These are phyloP conservation scores for Phyllosticta paracitricarpa DNA, from an alignment of 2,329 filamentous ascomycete species.

Conservation along the genomic window DNA sequence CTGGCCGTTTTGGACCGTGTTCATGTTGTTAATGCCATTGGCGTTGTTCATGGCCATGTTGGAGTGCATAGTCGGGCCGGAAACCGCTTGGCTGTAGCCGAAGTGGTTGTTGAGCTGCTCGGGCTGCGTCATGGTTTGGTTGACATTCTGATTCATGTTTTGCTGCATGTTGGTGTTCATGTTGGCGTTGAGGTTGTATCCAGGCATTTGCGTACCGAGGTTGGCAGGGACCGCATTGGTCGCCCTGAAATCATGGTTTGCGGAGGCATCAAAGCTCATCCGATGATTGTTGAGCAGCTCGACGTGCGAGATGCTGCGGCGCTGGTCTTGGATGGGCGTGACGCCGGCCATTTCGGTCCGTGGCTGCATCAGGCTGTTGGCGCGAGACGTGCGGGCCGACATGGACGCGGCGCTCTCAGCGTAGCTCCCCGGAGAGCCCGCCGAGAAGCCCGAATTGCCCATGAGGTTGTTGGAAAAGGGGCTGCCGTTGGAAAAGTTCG, in stretches of 20 bases:
- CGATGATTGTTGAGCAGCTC: constrained; percentile 8
- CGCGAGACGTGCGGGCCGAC: constrained; percentile 38
- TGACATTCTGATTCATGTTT: constrained; percentile 7
- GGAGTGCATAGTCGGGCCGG: constrained; percentile 25
- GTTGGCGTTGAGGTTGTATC: constrained; percentile 11
- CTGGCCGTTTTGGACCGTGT: constrained; percentile 26
- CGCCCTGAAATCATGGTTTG: constrained; percentile 26
- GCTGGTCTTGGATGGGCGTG: constrained; percentile 23
- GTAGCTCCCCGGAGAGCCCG: constrained; percentile 20
- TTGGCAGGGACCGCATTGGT: constrained; percentile 14
- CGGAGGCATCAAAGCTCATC: constrained; percentile 13
- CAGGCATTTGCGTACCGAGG: constrained; percentile 5
- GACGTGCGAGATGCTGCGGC: constrained; percentile 16
- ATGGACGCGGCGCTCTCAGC: constrained; percentile 30
- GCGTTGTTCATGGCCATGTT: constrained; percentile 25
- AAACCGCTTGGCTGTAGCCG: constrained; percentile 22
- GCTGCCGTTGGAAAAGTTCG: constrained; percentile 3
- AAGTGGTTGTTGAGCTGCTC: constrained; percentile 14
- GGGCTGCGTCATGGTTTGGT: constrained; percentile 4
- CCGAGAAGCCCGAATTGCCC: constrained; percentile 25
- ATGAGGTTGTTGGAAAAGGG: constrained; percentile 10
- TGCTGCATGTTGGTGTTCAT: constrained; percentile 19
- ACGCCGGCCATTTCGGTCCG: constrained; percentile 16
- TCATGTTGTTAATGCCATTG: constrained; percentile 25
- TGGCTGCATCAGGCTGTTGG: constrained; percentile 39